These are phyloP conservation scores for Suhomyces sp. DNA, from an alignment of 805 yeast species.

Conservation along the genomic window DNA sequence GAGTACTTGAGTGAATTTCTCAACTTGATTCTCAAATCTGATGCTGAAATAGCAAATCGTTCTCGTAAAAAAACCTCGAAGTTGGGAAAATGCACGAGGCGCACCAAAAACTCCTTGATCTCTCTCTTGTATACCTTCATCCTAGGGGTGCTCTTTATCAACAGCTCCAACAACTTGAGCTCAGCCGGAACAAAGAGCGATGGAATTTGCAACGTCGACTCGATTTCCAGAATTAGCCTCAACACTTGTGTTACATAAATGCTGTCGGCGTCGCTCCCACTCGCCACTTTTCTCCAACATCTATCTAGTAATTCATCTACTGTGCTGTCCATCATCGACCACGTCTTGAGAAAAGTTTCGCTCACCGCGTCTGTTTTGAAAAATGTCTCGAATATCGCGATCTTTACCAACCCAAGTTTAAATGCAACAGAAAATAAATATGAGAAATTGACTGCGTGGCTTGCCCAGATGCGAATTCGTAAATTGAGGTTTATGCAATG, in stretches of 20 bases:
- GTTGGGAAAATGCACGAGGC: slow-evolving; percentile 17
- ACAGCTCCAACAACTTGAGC: slow-evolving; percentile 8
- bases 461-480: too few relatives aligned
- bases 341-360: neutral
- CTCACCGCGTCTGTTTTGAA: neutral
- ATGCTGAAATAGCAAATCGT: slow-evolving; percentile 9
- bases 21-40: neutral
- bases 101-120: slow-evolving; percentile 21
- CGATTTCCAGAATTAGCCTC: slow-evolving; percentile 20
- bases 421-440: too few relatives aligned
- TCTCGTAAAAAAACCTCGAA: slow-evolving; percentile 21
- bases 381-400: neutral
- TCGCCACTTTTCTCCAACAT: slow-evolving; percentile 6
- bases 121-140: slow-evolving; percentile 19
- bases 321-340: neutral
- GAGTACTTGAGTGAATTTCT: neutral
- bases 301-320: slow-evolving; percentile 12
- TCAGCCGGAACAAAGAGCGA: slow-evolving; percentile 16
- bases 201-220: slow-evolving; percentile 13
- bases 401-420: neutral
- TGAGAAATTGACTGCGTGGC: too few relatives aligned
- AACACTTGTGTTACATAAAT: slow-evolving; percentile 22
- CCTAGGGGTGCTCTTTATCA: slow-evolving; percentile 9
- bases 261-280: neutral
- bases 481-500: too few relatives aligned